Conservation (phyloP, 768 basidiomycete genomes). For the Boletus barrowsii region DNA sequence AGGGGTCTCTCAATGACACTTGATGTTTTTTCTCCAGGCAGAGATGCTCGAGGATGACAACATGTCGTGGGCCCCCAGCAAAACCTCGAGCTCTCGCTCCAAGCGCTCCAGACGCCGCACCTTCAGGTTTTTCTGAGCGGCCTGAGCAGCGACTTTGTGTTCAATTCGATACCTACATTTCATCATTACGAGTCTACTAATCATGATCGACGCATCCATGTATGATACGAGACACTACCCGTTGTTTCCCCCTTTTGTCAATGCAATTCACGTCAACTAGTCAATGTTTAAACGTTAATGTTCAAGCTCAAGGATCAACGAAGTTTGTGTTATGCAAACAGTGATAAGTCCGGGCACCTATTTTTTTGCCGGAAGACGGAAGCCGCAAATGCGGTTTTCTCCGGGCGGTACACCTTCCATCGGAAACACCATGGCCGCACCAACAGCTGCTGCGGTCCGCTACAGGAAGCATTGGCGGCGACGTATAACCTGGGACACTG, state of each 20-base stretch:
- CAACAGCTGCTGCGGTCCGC: no score
- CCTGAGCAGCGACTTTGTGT: not conserved
- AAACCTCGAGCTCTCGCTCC: not conserved
- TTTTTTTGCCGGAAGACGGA: not conserved
- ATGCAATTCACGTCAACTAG: not conserved
- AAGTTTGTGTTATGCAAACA: not conserved
- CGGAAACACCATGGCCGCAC: not conserved
- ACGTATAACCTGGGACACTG: no score
- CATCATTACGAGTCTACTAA: conserved; percentile 1
- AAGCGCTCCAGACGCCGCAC: conserved; percentile 8
- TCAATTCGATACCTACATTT: not conserved
- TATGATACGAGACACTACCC: conserved; percentile 10
- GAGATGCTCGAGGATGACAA: conserved; percentile 30
- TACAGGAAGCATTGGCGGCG: no score
- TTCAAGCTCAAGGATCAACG: not conserved
- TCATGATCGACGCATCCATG: conserved; percentile 4
- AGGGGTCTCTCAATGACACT: not conserved
- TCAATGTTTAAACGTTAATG: no score
- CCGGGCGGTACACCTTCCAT: not conserved
- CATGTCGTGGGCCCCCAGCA: conserved; percentile 24
- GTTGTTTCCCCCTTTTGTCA: not conserved
- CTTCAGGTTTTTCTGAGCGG: conserved; percentile 10
- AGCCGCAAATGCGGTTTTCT: no score
- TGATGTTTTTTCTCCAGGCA: conserved; percentile 8
- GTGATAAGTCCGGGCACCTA: not conserved